A percentile compares a stretch with the other conserved stretches of the same genome.
These are phyloP conservation scores for Boletus sp. DNA, from an alignment of 1,284 basidiomycete genomes.

Conservation along the genomic window DNA sequence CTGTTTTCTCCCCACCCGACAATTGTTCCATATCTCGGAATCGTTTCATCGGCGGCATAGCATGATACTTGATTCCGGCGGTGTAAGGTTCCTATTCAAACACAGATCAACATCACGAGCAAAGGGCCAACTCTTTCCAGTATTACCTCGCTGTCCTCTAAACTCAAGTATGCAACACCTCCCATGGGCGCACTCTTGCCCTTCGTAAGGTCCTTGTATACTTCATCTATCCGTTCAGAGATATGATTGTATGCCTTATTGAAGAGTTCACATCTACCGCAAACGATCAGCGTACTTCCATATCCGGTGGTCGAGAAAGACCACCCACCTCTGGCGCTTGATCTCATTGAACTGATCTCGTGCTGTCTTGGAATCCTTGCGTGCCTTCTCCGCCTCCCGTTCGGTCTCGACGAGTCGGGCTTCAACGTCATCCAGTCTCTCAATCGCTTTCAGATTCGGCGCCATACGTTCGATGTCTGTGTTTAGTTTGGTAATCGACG, in stretches of 20 bases:
- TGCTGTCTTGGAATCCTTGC: conserved; percentile 84
- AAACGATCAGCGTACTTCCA: not conserved
- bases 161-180: conserved; percentile 92
- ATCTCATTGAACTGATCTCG: conserved; percentile 90
- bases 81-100: conserved; percentile 84
- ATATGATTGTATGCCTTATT: conserved; percentile 98
- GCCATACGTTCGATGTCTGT: conserved; percentile 92
- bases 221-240: conserved; percentile 88
- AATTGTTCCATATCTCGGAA: conserved; percentile 99
- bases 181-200: conserved; percentile 92
- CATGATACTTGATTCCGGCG: conserved; percentile 96
- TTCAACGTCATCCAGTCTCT: conserved; percentile 93
- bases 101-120: conserved; percentile 3
- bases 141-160: conserved; percentile 91
- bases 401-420: conserved; percentile 70
- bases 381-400: conserved; percentile 72
- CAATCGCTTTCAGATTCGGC: conserved; percentile 96
- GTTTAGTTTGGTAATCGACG: conserved; percentile 70
- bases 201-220: conserved; percentile 98
- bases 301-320: not conserved
- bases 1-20: conserved; percentile 98
- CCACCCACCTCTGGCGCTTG: conserved; percentile 71
- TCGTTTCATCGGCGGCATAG: conserved; percentile 99
- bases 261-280: conserved; percentile 74
- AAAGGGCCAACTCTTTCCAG: not conserved